Evolutionary conservation across 2,329 filamentous ascomycete genomes (phyloP).

Genomic region (Myriangium duriaei): DNA sequence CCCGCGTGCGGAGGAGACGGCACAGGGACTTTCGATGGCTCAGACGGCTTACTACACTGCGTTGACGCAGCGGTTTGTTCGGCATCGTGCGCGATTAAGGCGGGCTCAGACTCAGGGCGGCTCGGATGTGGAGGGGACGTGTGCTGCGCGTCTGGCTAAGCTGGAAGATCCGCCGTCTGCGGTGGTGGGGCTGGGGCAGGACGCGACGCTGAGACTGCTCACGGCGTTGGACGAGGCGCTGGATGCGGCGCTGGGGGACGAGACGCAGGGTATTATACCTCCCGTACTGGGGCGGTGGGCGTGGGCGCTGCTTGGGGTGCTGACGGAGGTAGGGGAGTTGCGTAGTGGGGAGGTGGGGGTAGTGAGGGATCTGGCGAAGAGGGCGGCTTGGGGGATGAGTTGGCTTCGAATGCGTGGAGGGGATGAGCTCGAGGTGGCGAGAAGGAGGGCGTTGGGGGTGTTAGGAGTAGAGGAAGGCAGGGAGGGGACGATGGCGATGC

Average conservation of each 20-base stretch:
- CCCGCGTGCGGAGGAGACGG: conserved; percentile 24
- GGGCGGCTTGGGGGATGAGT: conserved; percentile 48
- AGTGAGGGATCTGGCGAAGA: conserved; percentile 67
- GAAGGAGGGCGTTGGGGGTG: background rate
- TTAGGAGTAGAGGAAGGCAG: background rate
- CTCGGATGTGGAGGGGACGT: background rate
- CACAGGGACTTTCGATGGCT: conserved; percentile 25
- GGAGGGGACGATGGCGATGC: conserved; percentile 48
- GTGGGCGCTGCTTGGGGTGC: conserved; percentile 67
- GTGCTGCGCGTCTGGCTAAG: background rate
- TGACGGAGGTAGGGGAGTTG: conserved; percentile 54
- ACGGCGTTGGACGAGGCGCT: conserved; percentile 2
- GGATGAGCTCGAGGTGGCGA: conserved; percentile 19
- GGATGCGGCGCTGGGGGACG: conserved; percentile 2
- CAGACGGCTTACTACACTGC: conserved; percentile 55
- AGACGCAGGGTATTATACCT: conserved; percentile 32
- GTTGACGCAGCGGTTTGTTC: conserved; percentile 51
- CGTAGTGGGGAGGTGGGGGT: conserved; percentile 62
- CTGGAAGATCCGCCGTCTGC: background rate
- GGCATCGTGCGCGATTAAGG: conserved; percentile 41
- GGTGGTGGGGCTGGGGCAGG: background rate
- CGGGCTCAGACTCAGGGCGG: background rate
- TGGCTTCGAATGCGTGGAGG: background rate
- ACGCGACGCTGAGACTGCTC: conserved; percentile 1
- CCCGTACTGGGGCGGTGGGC: conserved; percentile 67